A percentile compares a stretch with the other conserved stretches of the same genome.
phyloP scores from a whole-genome alignment of 805 yeast species.

The Ogataea haglerorum region DNA sequence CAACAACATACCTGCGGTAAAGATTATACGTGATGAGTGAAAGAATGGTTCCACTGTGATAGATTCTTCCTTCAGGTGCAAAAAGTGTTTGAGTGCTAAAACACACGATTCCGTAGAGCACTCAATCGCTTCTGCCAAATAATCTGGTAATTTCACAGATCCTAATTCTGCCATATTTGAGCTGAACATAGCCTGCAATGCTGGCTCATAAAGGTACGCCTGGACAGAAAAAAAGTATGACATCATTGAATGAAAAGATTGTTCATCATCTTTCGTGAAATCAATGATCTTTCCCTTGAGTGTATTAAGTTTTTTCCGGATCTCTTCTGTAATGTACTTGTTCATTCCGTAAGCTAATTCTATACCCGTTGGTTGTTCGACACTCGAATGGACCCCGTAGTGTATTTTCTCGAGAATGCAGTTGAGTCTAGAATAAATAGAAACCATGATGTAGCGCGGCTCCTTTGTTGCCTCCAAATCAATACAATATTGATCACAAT shows the following conservation, averaged over 20 bases:
- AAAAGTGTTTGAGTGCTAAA: slow-evolving; percentile 46
- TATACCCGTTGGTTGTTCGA: slow-evolving; percentile 32
- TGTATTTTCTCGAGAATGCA: slow-evolving; percentile 61
- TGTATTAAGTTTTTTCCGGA: slow-evolving; percentile 44
- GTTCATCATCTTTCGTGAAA: slow-evolving; percentile 24
- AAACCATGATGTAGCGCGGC: slow-evolving; percentile 40
- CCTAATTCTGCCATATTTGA: slow-evolving; percentile 10
- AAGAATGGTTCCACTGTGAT: slow-evolving; percentile 56
- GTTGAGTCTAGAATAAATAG: slow-evolving; percentile 56
- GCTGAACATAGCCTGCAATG: slow-evolving; percentile 19
- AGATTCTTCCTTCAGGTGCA: slow-evolving; percentile 40
- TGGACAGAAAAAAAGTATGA: slow-evolving; percentile 60
- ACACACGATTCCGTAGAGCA: slow-evolving; percentile 54
- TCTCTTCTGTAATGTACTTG: slow-evolving; percentile 42
- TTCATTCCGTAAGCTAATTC: slow-evolving; percentile 31
- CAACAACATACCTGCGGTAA: slow-evolving; percentile 61
- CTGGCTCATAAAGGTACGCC: slow-evolving; percentile 63
- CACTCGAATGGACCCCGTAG: slow-evolving; percentile 42
- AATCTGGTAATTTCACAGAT: slow-evolving; percentile 15
- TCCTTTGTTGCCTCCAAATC: slow-evolving; percentile 39
- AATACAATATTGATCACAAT: slow-evolving; percentile 57
- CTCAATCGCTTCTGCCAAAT: slow-evolving; percentile 42
- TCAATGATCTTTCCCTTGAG: slow-evolving; percentile 38
- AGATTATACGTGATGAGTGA: slow-evolving; percentile 54
- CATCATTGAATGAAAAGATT: slow-evolving; percentile 37